Evolutionary conservation across 2,329 filamentous ascomycete species (phyloP).

Genomic region (Raffaelea arxii): DNA sequence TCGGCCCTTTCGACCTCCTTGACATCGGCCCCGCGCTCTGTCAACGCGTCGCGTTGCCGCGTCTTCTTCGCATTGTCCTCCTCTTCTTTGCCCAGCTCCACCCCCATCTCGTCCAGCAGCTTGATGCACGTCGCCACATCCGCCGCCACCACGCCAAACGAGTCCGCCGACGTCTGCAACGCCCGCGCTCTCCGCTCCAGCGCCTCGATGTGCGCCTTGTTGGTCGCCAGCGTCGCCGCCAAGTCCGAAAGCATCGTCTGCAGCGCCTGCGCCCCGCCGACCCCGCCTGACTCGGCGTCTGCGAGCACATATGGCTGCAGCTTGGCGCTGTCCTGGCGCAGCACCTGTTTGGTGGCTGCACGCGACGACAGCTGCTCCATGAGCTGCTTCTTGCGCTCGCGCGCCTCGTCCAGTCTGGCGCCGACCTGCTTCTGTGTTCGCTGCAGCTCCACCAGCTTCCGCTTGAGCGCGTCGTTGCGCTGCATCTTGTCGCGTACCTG

Average conservation of each 20-base stretch:
- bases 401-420: slow-evolving; percentile 72
- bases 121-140: slow-evolving; percentile 86
- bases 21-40: slow-evolving; percentile 80
- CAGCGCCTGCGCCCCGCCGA: no score
- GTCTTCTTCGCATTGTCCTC: slow-evolving; percentile 75
- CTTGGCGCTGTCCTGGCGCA: slow-evolving; percentile 80
- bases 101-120: slow-evolving; percentile 75
- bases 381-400: slow-evolving; percentile 67
- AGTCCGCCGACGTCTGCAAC: slow-evolving; percentile 83
- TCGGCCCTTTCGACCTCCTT: slow-evolving; percentile 87
- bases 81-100: slow-evolving; percentile 83
- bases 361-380: slow-evolving; percentile 64
- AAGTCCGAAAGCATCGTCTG: slow-evolving; percentile 76
- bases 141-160: slow-evolving; percentile 71
- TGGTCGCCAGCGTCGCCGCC: slow-evolving; percentile 63
- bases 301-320: slow-evolving; percentile 86
- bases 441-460: slow-evolving; percentile 67
- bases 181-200: slow-evolving; percentile 82
- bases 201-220: slow-evolving; percentile 77
- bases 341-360: slow-evolving; percentile 56
- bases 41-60: slow-evolving; percentile 76
- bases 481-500: slow-evolving; percentile 76
- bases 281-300: slow-evolving; percentile 68
- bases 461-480: slow-evolving; percentile 80
- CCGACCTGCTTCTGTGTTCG: slow-evolving; percentile 76